These are phyloP conservation scores for Ramaria rubella DNA, from an alignment of 768 basidiomycete genomes.

Conservation along the genomic window DNA sequence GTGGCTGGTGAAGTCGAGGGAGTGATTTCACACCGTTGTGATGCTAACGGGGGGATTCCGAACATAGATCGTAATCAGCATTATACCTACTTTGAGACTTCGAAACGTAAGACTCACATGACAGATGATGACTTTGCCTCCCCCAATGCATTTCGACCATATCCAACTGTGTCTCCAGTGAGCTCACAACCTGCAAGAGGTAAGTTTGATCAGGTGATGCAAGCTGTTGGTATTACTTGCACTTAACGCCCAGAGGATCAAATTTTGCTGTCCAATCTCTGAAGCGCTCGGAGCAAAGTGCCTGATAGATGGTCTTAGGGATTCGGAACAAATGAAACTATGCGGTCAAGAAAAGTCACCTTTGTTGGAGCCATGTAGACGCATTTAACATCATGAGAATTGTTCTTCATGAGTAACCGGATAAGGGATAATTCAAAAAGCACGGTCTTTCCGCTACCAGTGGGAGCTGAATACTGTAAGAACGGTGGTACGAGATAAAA, in stretches of 20 bases:
- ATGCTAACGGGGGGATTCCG: slow-evolving; percentile 38
- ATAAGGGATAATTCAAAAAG: slow-evolving; percentile 90
- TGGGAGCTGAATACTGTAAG: slow-evolving; percentile 60
- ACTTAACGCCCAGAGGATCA: slow-evolving; percentile 64
- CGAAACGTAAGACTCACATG: slow-evolving; percentile 48
- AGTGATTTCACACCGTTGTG: slow-evolving; percentile 53
- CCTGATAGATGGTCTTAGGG: slow-evolving; percentile 51
- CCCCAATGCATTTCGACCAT: slow-evolving; percentile 60
- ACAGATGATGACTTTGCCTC: slow-evolving; percentile 71
- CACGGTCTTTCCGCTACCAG: slow-evolving; percentile 93
- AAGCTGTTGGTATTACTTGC: slow-evolving; percentile 38
- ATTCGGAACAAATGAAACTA: background rate
- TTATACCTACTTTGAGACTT: background rate
- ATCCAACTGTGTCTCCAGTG: slow-evolving; percentile 81
- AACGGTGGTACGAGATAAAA: background rate
- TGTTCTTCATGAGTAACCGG: slow-evolving; percentile 49
- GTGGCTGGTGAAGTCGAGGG: slow-evolving; percentile 7
- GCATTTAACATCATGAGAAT: slow-evolving; percentile 44
- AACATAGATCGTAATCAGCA: background rate
- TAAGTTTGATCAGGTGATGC: slow-evolving; percentile 4
- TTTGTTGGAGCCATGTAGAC: slow-evolving; percentile 95
- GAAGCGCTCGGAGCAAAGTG: slow-evolving; percentile 78
- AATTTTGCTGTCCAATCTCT: slow-evolving; percentile 85
- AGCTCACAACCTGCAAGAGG: slow-evolving; percentile 65
- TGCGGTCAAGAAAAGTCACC: slow-evolving; percentile 30